Evolutionary conservation across 2,329 filamentous ascomycete genomes (phyloP).

Genomic region (Sporothrix euskadiensis): DNA sequence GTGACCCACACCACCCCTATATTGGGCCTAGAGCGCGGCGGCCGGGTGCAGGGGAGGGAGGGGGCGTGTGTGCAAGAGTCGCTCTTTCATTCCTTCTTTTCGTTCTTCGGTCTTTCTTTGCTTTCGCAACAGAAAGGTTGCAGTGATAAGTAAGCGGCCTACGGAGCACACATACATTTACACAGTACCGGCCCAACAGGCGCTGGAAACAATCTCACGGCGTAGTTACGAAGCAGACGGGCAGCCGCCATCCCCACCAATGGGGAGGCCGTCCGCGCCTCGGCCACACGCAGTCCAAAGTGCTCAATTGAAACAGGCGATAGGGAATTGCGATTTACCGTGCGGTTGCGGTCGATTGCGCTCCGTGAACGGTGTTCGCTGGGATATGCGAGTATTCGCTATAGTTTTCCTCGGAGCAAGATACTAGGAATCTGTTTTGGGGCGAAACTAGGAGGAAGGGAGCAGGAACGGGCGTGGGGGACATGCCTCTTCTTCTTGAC

Average conservation of each 20-base stretch:
- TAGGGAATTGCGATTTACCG: constrained; percentile 1
- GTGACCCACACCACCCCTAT: constrained; percentile 3
- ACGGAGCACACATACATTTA: no score
- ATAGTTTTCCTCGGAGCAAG: not conserved
- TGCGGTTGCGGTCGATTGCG: not conserved
- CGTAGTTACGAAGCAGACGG: not conserved
- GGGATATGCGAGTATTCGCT: not conserved
- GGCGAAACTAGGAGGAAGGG: constrained; percentile 12
- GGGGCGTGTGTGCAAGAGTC: not conserved
- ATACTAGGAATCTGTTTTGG: not conserved
- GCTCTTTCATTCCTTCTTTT: not conserved
- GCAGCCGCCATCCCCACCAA: not conserved
- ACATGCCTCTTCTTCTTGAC: not conserved
- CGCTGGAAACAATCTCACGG: not conserved
- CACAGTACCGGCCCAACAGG: not conserved
- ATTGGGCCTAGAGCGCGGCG: constrained; percentile 14
- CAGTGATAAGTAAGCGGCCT: no score
- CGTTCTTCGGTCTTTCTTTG: not conserved
- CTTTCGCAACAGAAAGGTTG: not conserved
- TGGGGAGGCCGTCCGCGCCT: not conserved
- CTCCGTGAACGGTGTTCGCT: constrained; percentile 1
- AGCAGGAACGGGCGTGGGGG: constrained; percentile 2
- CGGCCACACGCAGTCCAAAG: not conserved
- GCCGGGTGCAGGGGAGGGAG: not conserved
- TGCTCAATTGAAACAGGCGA: not conserved